phyloP scores from a whole-genome alignment of 129 eudicot species.

The Tanacetum coccineum region DNA sequence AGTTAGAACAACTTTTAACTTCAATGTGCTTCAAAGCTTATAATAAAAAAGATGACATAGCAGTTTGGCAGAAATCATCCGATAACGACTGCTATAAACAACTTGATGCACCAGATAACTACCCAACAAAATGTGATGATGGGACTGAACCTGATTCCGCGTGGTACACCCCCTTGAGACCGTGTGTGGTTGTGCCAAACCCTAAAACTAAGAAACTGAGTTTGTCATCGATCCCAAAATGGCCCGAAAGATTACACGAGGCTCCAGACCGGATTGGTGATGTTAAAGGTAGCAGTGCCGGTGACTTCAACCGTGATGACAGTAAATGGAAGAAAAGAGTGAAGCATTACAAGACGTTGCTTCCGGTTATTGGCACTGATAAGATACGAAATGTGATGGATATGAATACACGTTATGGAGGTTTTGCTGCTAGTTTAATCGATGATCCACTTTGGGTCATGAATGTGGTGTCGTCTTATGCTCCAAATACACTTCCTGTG shows the following conservation, averaged over 20 bases:
- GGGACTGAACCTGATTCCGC: slow-evolving; percentile 97
- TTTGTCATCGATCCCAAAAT: slow-evolving; percentile 52
- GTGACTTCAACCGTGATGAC: slow-evolving; percentile 67
- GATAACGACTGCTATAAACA: slow-evolving; percentile 72
- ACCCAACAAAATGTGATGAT: slow-evolving; percentile 90
- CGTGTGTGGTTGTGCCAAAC: slow-evolving; percentile 82
- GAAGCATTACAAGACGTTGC: slow-evolving; percentile 75
- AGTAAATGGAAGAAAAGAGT: slow-evolving; percentile 70
- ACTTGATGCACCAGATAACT: slow-evolving; percentile 67
- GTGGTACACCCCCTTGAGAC: slow-evolving; percentile 94
- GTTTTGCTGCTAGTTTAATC: slow-evolving; percentile 73
- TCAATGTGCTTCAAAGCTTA: slow-evolving; percentile 87
- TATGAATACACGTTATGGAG: slow-evolving; percentile 88
- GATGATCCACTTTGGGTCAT: slow-evolving; percentile 92
- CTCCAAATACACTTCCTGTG: slow-evolving; percentile 76
- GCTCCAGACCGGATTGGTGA: slow-evolving; percentile 80
- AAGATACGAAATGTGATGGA: slow-evolving; percentile 92
- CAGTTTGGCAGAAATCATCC: slow-evolving; percentile 93
- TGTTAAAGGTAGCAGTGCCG: slow-evolving; percentile 79
- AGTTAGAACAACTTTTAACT: slow-evolving; percentile 64
- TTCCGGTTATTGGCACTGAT: slow-evolving; percentile 75
- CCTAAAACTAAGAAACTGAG: slow-evolving; percentile 46
- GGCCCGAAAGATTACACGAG: slow-evolving; percentile 72
- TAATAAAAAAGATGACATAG: slow-evolving; percentile 79
- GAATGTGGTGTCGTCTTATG: slow-evolving; percentile 93